Evolutionary conservation across 768 basidiomycete species (phyloP).

Genomic region (Hypholoma fasciculare): DNA sequence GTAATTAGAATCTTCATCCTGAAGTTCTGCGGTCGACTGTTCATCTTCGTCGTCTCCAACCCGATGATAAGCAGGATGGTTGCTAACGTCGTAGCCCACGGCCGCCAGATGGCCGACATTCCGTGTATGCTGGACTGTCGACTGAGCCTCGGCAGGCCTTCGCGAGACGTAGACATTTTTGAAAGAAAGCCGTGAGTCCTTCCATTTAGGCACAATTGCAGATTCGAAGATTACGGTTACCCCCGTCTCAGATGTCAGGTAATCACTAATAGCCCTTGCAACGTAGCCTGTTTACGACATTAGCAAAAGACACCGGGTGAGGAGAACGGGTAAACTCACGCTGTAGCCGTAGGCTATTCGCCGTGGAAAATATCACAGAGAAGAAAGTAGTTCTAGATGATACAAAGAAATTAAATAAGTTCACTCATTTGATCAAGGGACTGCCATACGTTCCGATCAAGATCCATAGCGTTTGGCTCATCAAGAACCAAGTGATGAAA

Average conservation of each 20-base stretch:
- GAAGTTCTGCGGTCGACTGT: constrained; percentile 28
- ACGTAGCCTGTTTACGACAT: constrained; percentile 60
- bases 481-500: constrained; percentile 92
- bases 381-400: constrained; percentile 84
- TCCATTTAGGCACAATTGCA: constrained; percentile 98
- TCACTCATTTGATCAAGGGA: background rate
- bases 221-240: constrained; percentile 95
- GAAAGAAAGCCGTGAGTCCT: constrained; percentile 93
- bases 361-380: constrained; percentile 86
- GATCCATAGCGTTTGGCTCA: constrained; percentile 96
- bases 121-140: constrained; percentile 16
- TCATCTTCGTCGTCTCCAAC: constrained; percentile 61
- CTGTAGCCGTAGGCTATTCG: constrained; percentile 86
- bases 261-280: constrained; percentile 86
- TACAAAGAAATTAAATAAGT: background rate
- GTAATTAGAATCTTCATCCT: constrained; percentile 67
- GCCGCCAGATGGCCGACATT: constrained; percentile 47
- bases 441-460: constrained; percentile 83
- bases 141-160: constrained; percentile 42
- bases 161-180: constrained; percentile 95
- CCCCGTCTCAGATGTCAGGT: constrained; percentile 91
- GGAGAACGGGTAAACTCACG: constrained; percentile 40
- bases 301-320: background rate
- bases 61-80: constrained; percentile 70
- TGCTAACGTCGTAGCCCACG: constrained; percentile 74